phyloP scores from a whole-genome alignment of 306 rosid genomes.

The Lithocarpus polystachyus region DNA sequence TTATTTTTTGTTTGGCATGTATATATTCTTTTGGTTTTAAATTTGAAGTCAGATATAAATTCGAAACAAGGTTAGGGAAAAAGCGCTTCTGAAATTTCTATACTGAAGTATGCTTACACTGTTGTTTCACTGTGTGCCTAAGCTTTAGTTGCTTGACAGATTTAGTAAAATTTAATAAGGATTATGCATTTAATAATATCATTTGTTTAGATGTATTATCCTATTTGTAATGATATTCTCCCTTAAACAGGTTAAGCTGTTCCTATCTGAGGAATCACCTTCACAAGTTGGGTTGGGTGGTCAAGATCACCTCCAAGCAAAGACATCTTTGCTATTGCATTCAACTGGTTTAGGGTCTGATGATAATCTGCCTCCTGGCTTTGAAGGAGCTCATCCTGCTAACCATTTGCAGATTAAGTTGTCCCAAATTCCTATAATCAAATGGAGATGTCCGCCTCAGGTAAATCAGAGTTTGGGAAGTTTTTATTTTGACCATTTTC shows the following conservation, averaged over 20 bases:
- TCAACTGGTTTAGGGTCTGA: slow-evolving; percentile 64
- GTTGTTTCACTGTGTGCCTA: not conserved
- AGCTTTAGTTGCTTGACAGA: not conserved
- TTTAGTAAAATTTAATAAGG: not conserved
- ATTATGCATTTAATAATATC: not conserved
- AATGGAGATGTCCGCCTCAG: slow-evolving; percentile 72
- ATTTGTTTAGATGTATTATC: not conserved
- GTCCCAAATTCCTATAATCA: slow-evolving; percentile 67
- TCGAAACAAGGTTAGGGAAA: not conserved
- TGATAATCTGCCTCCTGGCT: slow-evolving; percentile 83
- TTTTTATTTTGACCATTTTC: slow-evolving; percentile 4
- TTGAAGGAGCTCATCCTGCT: slow-evolving; percentile 65
- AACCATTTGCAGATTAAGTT: slow-evolving; percentile 53
- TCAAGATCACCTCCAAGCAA: slow-evolving; percentile 94
- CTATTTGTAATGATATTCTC: not conserved
- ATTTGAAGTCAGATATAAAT: not conserved
- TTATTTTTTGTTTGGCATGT: not conserved
- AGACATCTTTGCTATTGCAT: slow-evolving; percentile 55
- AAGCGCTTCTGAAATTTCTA: not conserved
- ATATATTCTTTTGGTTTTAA: not conserved
- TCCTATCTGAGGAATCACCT: slow-evolving; percentile 80
- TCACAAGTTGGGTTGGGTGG: slow-evolving; percentile 69
- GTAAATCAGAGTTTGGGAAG: slow-evolving; percentile 28
- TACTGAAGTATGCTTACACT: not conserved
- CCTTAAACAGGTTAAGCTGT: slow-evolving; percentile 59